Evolutionary conservation across 2,329 filamentous ascomycete genomes (phyloP).

Genomic region (Epichloe amarillans): DNA sequence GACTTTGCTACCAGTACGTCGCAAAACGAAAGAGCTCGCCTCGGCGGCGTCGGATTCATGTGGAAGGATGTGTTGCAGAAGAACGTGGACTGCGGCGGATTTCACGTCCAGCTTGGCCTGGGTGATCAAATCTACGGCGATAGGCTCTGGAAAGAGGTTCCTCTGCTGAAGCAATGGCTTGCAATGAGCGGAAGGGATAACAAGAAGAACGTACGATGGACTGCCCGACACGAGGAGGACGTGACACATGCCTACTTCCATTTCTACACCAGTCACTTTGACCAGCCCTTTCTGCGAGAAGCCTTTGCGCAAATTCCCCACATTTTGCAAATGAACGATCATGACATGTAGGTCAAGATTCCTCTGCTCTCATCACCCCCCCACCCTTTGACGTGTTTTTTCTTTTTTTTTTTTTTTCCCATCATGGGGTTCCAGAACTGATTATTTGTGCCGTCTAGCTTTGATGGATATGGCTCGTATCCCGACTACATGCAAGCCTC

Average conservation of each 20-base stretch:
- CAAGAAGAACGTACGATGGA: conserved; percentile 82
- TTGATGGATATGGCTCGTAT: conserved; percentile 94
- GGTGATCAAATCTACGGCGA: conserved; percentile 95
- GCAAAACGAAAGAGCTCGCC: conserved; percentile 68
- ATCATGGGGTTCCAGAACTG: background rate
- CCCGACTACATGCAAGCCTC: conserved; percentile 98
- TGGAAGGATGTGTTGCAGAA: conserved; percentile 99
- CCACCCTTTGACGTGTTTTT: background rate
- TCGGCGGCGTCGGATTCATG: conserved; percentile 89
- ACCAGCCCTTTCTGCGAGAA: conserved; percentile 87
- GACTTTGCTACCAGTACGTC: conserved; percentile 85
- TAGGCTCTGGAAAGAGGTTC: conserved; percentile 90
- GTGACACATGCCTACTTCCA: conserved; percentile 95
- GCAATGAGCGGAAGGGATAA: conserved; percentile 87
- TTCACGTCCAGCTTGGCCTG: conserved; percentile 83
- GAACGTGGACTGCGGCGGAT: conserved; percentile 90
- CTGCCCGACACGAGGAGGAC: conserved; percentile 87
- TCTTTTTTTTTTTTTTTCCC: background rate
- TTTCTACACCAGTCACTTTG: conserved; percentile 97
- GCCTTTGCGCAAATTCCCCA: conserved; percentile 97
- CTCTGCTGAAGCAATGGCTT: conserved; percentile 88
- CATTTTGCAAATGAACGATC: conserved; percentile 83
- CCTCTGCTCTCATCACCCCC: too few relatives aligned
- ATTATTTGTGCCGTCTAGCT: conserved; percentile 38
- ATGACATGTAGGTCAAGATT: conserved; percentile 68